Percentiles rank a stretch among this genome's conserved stretches.
These are phyloP conservation scores for Pisolithus microcarpus DNA, from an alignment of 768 basidiomycete genomes.

Conservation along the genomic window DNA sequence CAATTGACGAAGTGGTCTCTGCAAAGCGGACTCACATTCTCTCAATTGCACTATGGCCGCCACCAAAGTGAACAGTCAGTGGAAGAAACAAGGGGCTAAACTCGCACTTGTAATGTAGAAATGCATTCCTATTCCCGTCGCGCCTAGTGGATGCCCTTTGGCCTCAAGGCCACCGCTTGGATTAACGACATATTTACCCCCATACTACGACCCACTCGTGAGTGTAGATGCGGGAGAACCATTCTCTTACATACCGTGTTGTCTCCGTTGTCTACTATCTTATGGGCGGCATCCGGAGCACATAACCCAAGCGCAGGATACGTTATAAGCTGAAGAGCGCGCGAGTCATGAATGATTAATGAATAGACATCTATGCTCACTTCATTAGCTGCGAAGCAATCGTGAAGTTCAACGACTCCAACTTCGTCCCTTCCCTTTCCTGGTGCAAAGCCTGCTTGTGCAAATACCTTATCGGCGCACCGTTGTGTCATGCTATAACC, in stretches of 20 bases:
- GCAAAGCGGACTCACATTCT: conserved; percentile 39
- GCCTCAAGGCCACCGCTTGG: conserved; percentile 82
- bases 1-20: neutral
- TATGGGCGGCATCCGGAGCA: conserved; percentile 57
- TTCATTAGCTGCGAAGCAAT: conserved; percentile 82
- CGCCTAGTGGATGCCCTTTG: conserved; percentile 84
- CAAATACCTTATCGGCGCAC: conserved; percentile 63
- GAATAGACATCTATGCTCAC: conserved; percentile 27
- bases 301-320: conserved; percentile 79
- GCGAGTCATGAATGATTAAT: neutral
- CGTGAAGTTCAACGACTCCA: conserved; percentile 81
- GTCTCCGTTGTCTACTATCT: conserved; percentile 66
- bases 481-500: conserved; percentile 71
- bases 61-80: conserved; percentile 2
- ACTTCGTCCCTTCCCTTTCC: conserved; percentile 64
- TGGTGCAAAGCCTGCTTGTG: conserved; percentile 58
- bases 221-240: neutral
- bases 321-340: conserved; percentile 53
- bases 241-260: conserved; percentile 52
- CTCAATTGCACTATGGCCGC: conserved; percentile 59
- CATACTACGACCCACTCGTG: conserved; percentile 43
- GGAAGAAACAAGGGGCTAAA: neutral
- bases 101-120: conserved; percentile 73
- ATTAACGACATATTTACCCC: conserved; percentile 79
- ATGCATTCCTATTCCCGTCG: conserved; percentile 81